Evolutionary conservation across 1,139 yeast genomes (phyloP), one percentile per base, ranked within the genome.

Genomic region (Suhomyces wounanorum): DNA sequence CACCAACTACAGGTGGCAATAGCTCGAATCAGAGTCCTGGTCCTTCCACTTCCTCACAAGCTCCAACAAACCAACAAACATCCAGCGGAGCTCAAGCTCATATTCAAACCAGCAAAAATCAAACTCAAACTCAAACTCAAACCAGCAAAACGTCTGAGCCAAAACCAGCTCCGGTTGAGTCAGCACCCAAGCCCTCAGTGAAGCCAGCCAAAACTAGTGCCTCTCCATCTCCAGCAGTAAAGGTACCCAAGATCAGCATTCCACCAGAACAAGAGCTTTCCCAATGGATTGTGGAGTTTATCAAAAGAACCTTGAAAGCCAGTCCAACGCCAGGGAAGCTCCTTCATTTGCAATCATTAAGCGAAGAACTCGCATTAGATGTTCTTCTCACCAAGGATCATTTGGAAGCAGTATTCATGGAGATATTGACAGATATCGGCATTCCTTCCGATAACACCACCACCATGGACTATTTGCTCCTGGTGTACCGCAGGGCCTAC

Each of bases 341-440:
- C 8, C 56, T 69, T 3, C 73, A 65, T 53, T 60, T 82, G 39
- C 69, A 70, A 33, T 68, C 79, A 1, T 61, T 79, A 26, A 65
- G 70, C 16, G 59, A 64, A n/a, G 81, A 77, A 18, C 51, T 73
- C n/a, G 68, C 68, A 11, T 61, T 64, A 2, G 55, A 58, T 11
- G 58, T 64, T 1, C 52, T 59, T 1, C 60, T 75, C 18, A 51
- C 62, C 4, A 64, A 57, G 28, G 68, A 66, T 21, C 65, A 66
- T 48, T 55, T 76, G 46, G 88, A 84, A 56, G 69, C 78, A 5
- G 68, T 79, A 1, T 75, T 83, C 51, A 76, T 84, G 70, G 87
- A 83, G 54, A 63, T 80, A 18, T 67, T 84, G 43, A 75, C 85
- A 1, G 86, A 83, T 52, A 56, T 66, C 40, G 88, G 88, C 0